Base-by-base conservation (phyloP, 331 rosid genomes). In the Rhamnella rubrinervis region DNA sequence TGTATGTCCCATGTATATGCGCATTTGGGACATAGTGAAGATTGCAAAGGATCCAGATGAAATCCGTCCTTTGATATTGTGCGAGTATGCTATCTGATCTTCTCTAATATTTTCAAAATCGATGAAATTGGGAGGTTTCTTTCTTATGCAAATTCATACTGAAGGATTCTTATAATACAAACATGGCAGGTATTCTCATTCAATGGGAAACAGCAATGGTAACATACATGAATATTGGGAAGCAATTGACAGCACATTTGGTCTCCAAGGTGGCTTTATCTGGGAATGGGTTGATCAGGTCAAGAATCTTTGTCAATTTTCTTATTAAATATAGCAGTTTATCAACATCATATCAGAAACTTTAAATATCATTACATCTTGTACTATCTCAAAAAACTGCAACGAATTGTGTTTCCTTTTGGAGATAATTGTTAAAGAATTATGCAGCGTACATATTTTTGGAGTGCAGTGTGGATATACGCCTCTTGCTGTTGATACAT, bases 251-350 rank as follows among this genome's bases (percentile, higher is more conserved):
- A 77, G 49, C 87, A 88, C 89, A 71, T 91, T 93, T 82, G 98
- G 98, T 75, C 97, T 93, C 53, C 98, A 93, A 83, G 98, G 98
- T 56, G 98, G 98, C 75, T 93, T 93, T 78, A 91, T 93, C 80
- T 93, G 98, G 98, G 98, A 93, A 2, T 93, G 98, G 98, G 98
- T 87, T 80, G 97, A 93, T 82, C 96, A 93, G 85, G 98, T 84
- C 16, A 66, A 40, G 60, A 14, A 70, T 70, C 71, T 51, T 51
- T 51, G 35, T 44, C 4, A 31, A 31, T 31, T 72, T 73, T 50
- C 59, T 49, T 55, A 71, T 47, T 14, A 64, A 39, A 23, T 60
- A 35, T 20, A 50, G 17, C 55, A 28, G 18, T 15, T 37, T 5
- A 68, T 55, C 59, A 41, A 35, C 49, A 61, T 61, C 44, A 63